These are phyloP conservation scores for Clonostachys chloroleuca DNA, from an alignment of 2,329 filamentous ascomycete genomes.

Conservation along the genomic window DNA sequence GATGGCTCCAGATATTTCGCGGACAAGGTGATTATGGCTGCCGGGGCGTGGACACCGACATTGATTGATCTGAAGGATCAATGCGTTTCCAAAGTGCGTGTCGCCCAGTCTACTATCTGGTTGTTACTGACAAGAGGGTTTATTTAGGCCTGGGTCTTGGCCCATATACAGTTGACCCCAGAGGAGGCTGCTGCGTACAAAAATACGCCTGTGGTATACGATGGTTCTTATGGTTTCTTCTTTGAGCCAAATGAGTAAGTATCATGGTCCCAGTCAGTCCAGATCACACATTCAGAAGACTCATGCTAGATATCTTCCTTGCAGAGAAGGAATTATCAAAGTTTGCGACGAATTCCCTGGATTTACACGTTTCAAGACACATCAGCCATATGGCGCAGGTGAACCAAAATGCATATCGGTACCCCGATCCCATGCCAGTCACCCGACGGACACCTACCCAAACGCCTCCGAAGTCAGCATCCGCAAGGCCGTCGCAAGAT, in stretches of 20 bases:
- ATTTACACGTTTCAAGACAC: conserved; percentile 26
- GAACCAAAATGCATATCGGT: conserved; percentile 19
- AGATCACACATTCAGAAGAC: too few relatives aligned
- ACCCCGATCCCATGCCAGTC: conserved; percentile 26
- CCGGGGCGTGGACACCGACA: conserved; percentile 27
- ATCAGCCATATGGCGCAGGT: conserved; percentile 23
- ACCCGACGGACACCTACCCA: conserved; percentile 28
- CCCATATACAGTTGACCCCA: conserved; percentile 33
- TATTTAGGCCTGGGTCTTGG: conserved; percentile 35
- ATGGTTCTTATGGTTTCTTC: conserved; percentile 41
- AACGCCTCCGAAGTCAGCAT: conserved; percentile 22
- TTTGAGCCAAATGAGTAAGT: conserved; percentile 36
- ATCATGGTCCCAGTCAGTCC: not conserved
- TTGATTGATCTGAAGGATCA: conserved; percentile 23
- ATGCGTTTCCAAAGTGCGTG: conserved; percentile 24
- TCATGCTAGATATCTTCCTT: too few relatives aligned
- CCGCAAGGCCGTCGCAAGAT: conserved; percentile 18
- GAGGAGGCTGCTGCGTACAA: conserved; percentile 34
- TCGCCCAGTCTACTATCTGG: not conserved
- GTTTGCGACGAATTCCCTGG: conserved; percentile 31
- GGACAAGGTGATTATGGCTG: conserved; percentile 36
- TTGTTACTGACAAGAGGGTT: conserved; percentile 1
- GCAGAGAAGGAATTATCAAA: conserved; percentile 23
- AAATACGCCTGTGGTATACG: conserved; percentile 35
- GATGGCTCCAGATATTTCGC: conserved; percentile 33